phyloP scores from a whole-genome alignment of 345 rosid species.

The Eucalyptus cladocalyx region DNA sequence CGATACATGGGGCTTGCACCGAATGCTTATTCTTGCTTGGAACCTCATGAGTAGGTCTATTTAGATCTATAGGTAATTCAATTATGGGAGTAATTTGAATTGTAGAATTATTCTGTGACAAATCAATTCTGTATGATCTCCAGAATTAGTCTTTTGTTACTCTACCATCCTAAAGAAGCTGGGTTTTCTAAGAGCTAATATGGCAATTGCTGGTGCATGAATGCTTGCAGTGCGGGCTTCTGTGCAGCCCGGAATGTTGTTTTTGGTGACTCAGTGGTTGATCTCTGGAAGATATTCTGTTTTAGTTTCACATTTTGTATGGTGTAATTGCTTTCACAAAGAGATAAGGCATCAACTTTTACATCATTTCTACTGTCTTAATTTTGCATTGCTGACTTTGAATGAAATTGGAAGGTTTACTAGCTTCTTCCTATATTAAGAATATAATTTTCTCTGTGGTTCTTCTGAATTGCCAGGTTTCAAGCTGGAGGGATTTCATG shows the following conservation, averaged over 20 bases:
- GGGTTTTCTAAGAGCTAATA: neutral
- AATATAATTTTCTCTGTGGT: neutral
- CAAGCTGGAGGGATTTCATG: conserved; percentile 95
- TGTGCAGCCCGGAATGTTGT: neutral
- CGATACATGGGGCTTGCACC: neutral
- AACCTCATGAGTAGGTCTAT: neutral
- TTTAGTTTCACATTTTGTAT: neutral
- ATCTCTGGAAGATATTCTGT: neutral
- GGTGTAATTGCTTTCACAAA: neutral
- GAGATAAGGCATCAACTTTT: neutral
- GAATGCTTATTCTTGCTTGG: neutral
- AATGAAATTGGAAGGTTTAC: neutral
- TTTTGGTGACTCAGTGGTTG: neutral
- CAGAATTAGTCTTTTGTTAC: neutral
- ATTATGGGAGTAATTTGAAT: neutral
- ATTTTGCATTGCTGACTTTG: neutral
- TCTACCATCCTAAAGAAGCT: neutral
- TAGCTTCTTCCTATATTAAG: neutral
- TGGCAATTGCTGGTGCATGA: neutral
- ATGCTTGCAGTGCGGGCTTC: neutral
- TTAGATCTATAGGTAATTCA: neutral
- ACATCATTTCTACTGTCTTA: neutral
- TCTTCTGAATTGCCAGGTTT: conserved; percentile 35
- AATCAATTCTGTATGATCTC: neutral
- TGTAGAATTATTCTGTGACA: neutral